Base-by-base conservation (phyloP, 116 monocot genomes). In the Dioscorea cayenensis region DNA sequence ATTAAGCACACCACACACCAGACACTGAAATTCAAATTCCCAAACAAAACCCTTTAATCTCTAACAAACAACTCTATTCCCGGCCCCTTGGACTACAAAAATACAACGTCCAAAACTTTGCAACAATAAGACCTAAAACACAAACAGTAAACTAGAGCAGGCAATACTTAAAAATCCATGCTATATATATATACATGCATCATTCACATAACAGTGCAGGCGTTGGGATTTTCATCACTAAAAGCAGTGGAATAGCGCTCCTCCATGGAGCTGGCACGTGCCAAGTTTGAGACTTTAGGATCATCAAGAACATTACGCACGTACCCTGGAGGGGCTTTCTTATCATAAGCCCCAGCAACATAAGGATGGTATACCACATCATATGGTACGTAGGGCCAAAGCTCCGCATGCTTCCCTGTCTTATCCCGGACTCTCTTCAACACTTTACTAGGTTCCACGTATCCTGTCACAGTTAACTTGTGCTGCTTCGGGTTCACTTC, bases 151-250 rank as follows among this genome's bases (percentile, higher is more conserved):
- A 25, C 25, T 25, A 25, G 25, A 25, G 25, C 25, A 25, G 1
- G 25, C 0, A 25, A 1, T 25, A 32, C 32, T 32, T 32, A 32
- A 32, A 32, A 4, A 32, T 32, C 32, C 32, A 32, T 32, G 4
- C 32, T 32, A 32, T 4, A 32, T 3, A 3, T 29, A 29, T 4
- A 32, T 32, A 32, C 32, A 32, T 32, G 3, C 25, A 32, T 32
- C 32, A 43, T 43, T 87, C 73, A 96, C 92, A 96, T 88, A 22
- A 92, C 49, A 3, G 71, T 14, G 60, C 92, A 96, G 17, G 87
- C 68, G 78, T 90, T 92, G 49, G 92, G 86, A 73, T 96, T 96
- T 7, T 96, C 96, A 35, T 96, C 96, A 58, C 96, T 96, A 77
- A 92, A 96, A 6, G 92, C 92, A 6, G 71, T 60, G n/a, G 86